Base-by-base conservation (phyloP, 164 flowering plant species). In the Chimonanthus salicifolius region DNA sequence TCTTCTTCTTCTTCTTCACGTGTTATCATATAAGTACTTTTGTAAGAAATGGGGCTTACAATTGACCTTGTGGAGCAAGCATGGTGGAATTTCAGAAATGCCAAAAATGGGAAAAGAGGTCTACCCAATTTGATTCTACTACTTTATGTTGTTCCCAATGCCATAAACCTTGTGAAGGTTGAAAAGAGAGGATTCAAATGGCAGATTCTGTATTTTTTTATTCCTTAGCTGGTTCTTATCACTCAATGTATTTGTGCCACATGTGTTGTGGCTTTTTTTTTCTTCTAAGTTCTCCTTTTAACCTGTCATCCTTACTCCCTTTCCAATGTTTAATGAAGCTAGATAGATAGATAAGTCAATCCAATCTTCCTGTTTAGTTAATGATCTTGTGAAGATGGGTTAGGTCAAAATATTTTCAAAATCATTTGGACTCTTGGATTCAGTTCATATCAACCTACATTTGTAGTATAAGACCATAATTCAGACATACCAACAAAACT, bases 71-170 rank as follows among this genome's bases (percentile, higher is more conserved):
- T 78, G 76, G 64, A 75, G 33, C 33, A 33, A 73, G 79, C 77
- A 75, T 67, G 78, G 75, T 77, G 75, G 81, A 71, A 71, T 72
- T 64, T 75, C 58, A 70, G 74, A 73, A 82, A 62, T 76, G 84
- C 80, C 71, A 77, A 84, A 81, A 73, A 69, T 67, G 78, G 78
- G 70, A 73, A 78, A 79, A 81, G n/a, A 78, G 76, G 74, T 82
- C 77, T 81, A 84, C 86, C 86, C 84, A 33, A 74, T 73, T 79
- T 83, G 78, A 77, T 64, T 65, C 3, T 6, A 64, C 74, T 80
- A 76, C 76, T 75, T 78, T 78, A 79, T 82, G 88, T 63, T 63
- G 84, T 85, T 89, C 83, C 89, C 90, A 84, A 89, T 66, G 88
- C 80, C 83, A 73, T 45, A 58, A 47, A 54, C 11, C 46, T 76